phyloP scores from a whole-genome alignment of 257 asterid species.

The Solanum piurae region DNA sequence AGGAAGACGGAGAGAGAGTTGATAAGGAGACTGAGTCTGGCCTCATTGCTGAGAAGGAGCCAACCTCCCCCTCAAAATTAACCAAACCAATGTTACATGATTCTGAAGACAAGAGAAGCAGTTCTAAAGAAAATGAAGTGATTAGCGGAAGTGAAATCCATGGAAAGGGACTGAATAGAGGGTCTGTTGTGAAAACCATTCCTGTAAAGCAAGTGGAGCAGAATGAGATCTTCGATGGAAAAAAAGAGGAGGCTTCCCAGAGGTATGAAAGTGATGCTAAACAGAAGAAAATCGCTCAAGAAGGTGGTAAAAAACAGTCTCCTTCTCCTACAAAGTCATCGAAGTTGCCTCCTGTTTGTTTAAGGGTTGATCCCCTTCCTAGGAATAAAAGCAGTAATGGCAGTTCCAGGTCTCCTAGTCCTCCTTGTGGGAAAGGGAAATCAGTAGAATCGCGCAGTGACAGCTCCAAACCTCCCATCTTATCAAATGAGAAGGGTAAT shows the following conservation, averaged over 20 bases:
- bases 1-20: constrained; percentile 5
- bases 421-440: constrained; percentile 26
- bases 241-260: not conserved
- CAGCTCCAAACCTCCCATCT: not conserved
- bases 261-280: not conserved
- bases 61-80: not conserved
- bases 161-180: constrained; percentile 7
- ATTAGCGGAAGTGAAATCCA: not conserved
- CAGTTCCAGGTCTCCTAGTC: constrained; percentile 43
- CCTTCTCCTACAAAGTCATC: constrained; percentile 40
- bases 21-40: not conserved
- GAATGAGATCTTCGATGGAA: constrained; percentile 3
- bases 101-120: not conserved
- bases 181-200: constrained; percentile 1
- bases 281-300: constrained; percentile 6
- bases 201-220: constrained; percentile 41
- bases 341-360: constrained; percentile 66
- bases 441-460: constrained; percentile 3
- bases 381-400: constrained; percentile 28
- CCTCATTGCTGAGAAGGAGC: not conserved
- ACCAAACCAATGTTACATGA: not conserved
- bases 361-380: constrained; percentile 69
- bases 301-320: constrained; percentile 12
- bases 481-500: not conserved
- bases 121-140: not conserved